A percentile compares a stretch with the other conserved stretches of the same genome.
phyloP scores from a whole-genome alignment of 495 filamentous ascomycete species.

The Penicillium manginii region DNA sequence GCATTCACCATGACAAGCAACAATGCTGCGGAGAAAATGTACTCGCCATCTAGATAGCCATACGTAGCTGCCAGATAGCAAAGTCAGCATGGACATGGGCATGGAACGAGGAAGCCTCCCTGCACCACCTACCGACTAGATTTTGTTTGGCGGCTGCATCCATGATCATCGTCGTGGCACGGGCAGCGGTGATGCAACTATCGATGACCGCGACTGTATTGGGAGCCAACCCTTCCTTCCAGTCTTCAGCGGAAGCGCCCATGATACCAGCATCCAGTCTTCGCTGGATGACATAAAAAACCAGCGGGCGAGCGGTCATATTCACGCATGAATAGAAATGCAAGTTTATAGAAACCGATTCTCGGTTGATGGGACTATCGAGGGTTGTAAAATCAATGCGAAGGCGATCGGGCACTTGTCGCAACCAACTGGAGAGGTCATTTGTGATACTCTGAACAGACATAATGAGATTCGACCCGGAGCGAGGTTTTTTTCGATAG shows the following conservation, averaged over 20 bases:
- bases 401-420: constrained; percentile 43
- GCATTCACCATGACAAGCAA: constrained; percentile 55
- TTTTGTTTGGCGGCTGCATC: constrained; percentile 47
- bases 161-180: constrained; percentile 52
- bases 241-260: constrained; percentile 34
- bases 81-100: not conserved
- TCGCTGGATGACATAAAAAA: constrained; percentile 53
- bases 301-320: constrained; percentile 53
- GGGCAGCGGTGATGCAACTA: constrained; percentile 50
- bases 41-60: constrained; percentile 55
- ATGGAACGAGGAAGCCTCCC: not conserved
- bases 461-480: constrained; percentile 46
- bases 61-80: constrained; percentile 41
- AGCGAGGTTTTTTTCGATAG: constrained; percentile 48
- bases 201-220: constrained; percentile 52
- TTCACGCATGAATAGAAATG: constrained; percentile 58
- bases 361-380: constrained; percentile 39
- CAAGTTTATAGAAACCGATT: constrained; percentile 49
- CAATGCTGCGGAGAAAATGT: constrained; percentile 52
- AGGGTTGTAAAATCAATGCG: constrained; percentile 48
- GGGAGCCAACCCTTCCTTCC: constrained; percentile 44
- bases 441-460: constrained; percentile 51
- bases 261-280: constrained; percentile 36
- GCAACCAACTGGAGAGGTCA: constrained; percentile 46
- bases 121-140: constrained; percentile 43